A percentile compares a stretch with the other conserved stretches of the same genome.
Conservation (phyloP, 805 yeast genomes). For the Starmera dryadoides region DNA sequence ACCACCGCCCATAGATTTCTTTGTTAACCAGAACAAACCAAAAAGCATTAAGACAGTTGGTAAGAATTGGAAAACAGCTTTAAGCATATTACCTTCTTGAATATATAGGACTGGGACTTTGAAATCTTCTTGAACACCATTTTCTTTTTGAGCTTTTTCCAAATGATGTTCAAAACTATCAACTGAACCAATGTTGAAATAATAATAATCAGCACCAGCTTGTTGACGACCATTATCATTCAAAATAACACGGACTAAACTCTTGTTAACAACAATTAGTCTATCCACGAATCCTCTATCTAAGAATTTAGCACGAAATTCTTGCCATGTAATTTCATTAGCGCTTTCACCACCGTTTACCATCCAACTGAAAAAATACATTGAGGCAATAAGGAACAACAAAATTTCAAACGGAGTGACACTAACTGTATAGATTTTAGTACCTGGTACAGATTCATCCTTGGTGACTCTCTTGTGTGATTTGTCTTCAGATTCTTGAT, state of each 20-base stretch:
- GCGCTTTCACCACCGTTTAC: conserved; percentile 22
- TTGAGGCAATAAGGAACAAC: conserved; percentile 22
- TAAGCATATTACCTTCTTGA: conserved; percentile 59
- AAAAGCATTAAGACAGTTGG: conserved; percentile 90
- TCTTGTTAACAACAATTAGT: conserved; percentile 70
- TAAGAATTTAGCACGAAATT: conserved; percentile 68
- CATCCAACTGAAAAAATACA: conserved; percentile 23
- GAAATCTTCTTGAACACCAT: conserved; percentile 51
- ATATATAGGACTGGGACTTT: conserved; percentile 79
- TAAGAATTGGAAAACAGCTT: conserved; percentile 61
- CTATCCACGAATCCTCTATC: conserved; percentile 72
- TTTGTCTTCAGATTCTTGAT: conserved; percentile 11
- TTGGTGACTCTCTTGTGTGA: conserved; percentile 15
- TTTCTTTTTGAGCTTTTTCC: conserved; percentile 66
- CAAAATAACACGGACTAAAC: conserved; percentile 64
- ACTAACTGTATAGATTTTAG: conserved; percentile 22
- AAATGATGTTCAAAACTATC: conserved; percentile 81
- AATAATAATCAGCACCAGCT: conserved; percentile 30
- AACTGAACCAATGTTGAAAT: conserved; percentile 81
- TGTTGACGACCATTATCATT: conserved; percentile 54
- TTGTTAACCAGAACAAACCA: conserved; percentile 78
- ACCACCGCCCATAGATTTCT: conserved; percentile 42
- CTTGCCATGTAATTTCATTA: conserved; percentile 82
- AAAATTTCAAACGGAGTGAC: conserved; percentile 28
- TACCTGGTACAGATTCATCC: conserved; percentile 23